A percentile compares a stretch with the other conserved stretches of the same genome.
These are phyloP conservation scores for Dissophora globulifera DNA, from an alignment of 192 early-diverging fungal species.

Conservation along the genomic window DNA sequence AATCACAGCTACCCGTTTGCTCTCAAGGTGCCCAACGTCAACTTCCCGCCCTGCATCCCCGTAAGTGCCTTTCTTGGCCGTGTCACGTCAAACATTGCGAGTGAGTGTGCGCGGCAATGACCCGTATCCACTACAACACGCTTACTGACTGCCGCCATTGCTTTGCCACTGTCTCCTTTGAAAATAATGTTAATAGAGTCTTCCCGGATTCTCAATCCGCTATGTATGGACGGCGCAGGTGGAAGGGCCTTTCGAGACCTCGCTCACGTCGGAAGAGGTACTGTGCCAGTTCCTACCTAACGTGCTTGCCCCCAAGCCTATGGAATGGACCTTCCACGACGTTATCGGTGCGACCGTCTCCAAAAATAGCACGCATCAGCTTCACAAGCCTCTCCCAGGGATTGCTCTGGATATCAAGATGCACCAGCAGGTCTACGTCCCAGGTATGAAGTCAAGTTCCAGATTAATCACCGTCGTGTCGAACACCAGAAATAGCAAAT, in stretches of 20 bases:
- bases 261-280: slow-evolving; percentile 34
- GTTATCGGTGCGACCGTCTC: slow-evolving; percentile 6
- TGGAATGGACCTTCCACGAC: slow-evolving; percentile 42
- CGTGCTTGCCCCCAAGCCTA: slow-evolving; percentile 45
- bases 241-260: slow-evolving; percentile 32
- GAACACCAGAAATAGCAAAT: too few species aligned
- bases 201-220: slow-evolving; percentile 46
- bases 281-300: slow-evolving; percentile 46
- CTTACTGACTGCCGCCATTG: neutral
- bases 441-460: slow-evolving; percentile 10
- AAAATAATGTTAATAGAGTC: slow-evolving; percentile 19
- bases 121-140: too few species aligned
- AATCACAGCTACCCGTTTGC: slow-evolving; percentile 37
- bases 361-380: slow-evolving; percentile 39
- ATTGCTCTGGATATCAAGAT: slow-evolving; percentile 40
- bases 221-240: slow-evolving; percentile 52
- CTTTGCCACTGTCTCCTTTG: neutral
- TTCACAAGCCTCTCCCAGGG: slow-evolving; percentile 23
- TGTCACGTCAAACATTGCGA: neutral
- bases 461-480: too few species aligned
- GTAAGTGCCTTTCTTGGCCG: slow-evolving; percentile 27
- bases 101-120: neutral
- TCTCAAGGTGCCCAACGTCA: slow-evolving; percentile 50
- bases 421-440: slow-evolving; percentile 51
- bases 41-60: slow-evolving; percentile 50